These are phyloP conservation scores for Plantago major DNA, from an alignment of 257 asterid genomes.

Conservation along the genomic window DNA sequence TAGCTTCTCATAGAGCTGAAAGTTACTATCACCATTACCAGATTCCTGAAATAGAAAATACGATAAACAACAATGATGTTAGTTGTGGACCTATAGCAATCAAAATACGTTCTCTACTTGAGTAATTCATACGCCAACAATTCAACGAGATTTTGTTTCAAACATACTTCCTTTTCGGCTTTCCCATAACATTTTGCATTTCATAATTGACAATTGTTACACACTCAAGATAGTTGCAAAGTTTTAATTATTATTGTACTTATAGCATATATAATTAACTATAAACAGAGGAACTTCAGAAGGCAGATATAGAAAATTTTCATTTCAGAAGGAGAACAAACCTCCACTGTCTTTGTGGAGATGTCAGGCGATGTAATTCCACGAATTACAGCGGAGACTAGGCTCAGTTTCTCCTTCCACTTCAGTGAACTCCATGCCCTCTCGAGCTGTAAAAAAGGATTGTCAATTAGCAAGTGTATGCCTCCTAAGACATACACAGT, in stretches of 20 bases:
- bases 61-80: neutral
- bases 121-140: neutral
- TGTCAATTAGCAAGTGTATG: neutral
- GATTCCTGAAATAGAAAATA: conserved; percentile 37
- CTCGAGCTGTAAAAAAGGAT: conserved; percentile 57
- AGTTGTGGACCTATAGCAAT: neutral
- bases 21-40: conserved; percentile 32
- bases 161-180: neutral
- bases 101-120: neutral
- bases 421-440: conserved; percentile 82
- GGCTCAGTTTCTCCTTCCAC: conserved; percentile 73
- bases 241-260: neutral
- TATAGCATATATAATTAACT: neutral
- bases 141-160: neutral
- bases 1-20: conserved; percentile 67
- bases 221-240: neutral
- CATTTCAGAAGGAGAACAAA: conserved; percentile 18
- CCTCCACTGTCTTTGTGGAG: conserved; percentile 46
- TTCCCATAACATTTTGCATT: neutral
- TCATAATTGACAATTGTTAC: neutral
- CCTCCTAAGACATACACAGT: conserved; percentile 6
- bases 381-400: conserved; percentile 45
- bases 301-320: neutral
- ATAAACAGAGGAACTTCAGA: neutral
- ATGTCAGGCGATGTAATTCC: conserved; percentile 62